Conservation (phyloP, 345 rosid species). For the Eucalyptus brandiana region DNA sequence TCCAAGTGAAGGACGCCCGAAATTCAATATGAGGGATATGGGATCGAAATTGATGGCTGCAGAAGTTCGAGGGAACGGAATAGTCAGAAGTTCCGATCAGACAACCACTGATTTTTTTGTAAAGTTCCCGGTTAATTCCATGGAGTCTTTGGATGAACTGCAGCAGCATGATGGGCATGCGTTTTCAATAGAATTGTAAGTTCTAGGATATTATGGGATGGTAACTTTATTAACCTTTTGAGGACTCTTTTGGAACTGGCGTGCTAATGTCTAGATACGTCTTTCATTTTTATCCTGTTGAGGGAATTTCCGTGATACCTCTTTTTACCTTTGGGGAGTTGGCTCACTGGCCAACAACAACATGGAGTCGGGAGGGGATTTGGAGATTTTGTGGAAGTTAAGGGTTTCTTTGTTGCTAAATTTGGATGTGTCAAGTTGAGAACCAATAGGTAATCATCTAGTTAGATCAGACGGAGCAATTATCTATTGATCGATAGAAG, state of each 20-base stretch:
- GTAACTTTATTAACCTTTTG: background rate
- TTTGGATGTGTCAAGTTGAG: background rate
- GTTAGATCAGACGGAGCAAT: background rate
- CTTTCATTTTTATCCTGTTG: background rate
- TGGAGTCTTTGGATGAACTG: background rate
- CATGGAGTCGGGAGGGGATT: background rate
- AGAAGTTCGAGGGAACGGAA: background rate
- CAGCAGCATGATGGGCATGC: background rate
- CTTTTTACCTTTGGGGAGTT: background rate
- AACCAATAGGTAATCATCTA: background rate
- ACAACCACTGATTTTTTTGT: background rate
- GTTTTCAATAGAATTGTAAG: background rate
- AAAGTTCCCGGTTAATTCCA: background rate
- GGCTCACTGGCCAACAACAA: background rate
- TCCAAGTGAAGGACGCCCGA: background rate
- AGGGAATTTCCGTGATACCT: background rate
- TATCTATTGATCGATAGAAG: background rate
- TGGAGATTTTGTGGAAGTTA: background rate
- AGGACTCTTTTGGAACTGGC: background rate
- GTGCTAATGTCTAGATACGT: background rate
- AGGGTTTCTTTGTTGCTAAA: background rate
- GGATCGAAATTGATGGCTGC: background rate
- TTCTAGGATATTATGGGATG: background rate
- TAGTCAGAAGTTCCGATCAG: background rate
- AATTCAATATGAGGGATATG: background rate